Evolutionary conservation across 495 filamentous ascomycete species (phyloP), one percentile per base, ranked within the genome.

Genomic region (Penicillium parvum): DNA sequence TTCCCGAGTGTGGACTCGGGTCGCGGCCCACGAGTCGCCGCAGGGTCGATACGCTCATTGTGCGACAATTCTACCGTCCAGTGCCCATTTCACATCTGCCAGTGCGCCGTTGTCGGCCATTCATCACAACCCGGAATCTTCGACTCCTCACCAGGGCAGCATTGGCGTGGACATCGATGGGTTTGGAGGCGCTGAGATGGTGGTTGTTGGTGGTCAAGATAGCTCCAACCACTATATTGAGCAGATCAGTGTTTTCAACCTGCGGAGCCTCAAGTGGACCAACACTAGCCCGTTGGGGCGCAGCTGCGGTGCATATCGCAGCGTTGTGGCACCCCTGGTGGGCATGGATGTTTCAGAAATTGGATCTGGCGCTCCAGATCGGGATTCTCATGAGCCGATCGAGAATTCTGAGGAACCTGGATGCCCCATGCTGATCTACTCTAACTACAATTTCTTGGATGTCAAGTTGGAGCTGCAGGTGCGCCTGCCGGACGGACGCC

Each of bases 141-240:
- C 78, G 14, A 84, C 84, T 44, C 85, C 86, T 4, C 88, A 95
- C 58, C 85, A 90, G 58, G 90, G 90, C 15, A 77, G 81, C 0
- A 79, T 95, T 41, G 90, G 92, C 2, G 83, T 95, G 25, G 83
- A 80, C 46, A 78, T 96, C 29, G 90, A 97, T 65, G 90, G 94
- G 0, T 79, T 79, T 21, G 92, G 94, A 7, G 92, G 94, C 10
- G 89, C 94, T 2, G 90, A 98, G 65, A 94, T 98, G 94, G 79
- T 98, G 8, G 83, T 98, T 7, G 90, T 97, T 11, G 92, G 92
- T 34, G 92, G 92, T 4, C 92, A 98, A 58, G 91, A 97, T 57
- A 90, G 85, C 45, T 86, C 85, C n/a, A 97, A 97, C 57, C 88
- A 95, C 57, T 98, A 98, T 53, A 97, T 98, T 47, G 91, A 97